Base-by-base conservation (phyloP, 2,329 filamentous ascomycete species). In the Pyrenophora tritici-repentis region DNA sequence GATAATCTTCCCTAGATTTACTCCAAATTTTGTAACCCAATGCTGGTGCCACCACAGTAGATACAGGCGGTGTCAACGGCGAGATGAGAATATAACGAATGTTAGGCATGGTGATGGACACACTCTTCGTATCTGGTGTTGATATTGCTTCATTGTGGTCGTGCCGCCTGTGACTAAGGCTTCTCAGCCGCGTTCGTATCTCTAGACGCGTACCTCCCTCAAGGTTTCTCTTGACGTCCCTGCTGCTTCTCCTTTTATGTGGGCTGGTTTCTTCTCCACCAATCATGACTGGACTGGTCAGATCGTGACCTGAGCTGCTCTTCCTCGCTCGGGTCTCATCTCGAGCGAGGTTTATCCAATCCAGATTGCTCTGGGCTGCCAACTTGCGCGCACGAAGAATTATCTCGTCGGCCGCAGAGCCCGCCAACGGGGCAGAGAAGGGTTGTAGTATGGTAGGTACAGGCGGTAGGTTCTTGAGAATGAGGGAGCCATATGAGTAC, bases 401-500 rank as follows among this genome's bases (percentile, higher is more conserved):
- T 40, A 96, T 89, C 62, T 91, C 87, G 12, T 85, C 81, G 0
- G 85, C 81, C 4, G 85, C 73, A 0, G 85, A 85, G 33, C 80
- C 84, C n/a, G 70, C 63, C 3, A 74, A 58, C 0, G 84, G 81
- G 0, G 75, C 70, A 6, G 75, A 67, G 60, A 94, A 91, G 1
- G 81, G 73, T 1, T 79, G 71, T 18, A 90, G 73, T 22, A 95
- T 83, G 0, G 64, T 65, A 0, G 71, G 51, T 0, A 79, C 74
- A 0, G 85, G 78, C 0, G 91, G 90, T 0, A 96, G 80, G 50
- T 87, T 85, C 0, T 83, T 85, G 2, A 90, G 86, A 33, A 97
- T 83, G 66, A 96, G 82, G 4, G 91, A 90, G 36, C 94, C 94
- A 71, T 97, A 97, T 0, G 91, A 96, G 71, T 97, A 97, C 10